phyloP scores from a whole-genome alignment of 2,329 filamentous ascomycete species.

The Lasiodiplodia sp. region DNA sequence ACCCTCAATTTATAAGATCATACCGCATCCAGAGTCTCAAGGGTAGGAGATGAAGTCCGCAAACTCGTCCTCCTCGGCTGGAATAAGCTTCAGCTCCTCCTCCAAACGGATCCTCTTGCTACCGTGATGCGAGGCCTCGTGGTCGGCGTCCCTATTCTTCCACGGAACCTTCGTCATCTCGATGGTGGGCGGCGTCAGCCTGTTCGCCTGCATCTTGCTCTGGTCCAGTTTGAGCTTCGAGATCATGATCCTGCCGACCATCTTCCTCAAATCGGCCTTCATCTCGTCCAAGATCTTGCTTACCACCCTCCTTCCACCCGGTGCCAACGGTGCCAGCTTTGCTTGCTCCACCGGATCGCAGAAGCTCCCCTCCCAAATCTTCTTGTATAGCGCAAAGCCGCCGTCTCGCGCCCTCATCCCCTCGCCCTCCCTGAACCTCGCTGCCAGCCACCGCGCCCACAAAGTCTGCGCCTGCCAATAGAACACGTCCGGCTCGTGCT shows the following conservation, averaged over 20 bases:
- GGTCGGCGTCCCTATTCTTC: neutral
- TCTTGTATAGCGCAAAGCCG: conserved; percentile 55
- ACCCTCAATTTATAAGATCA: neutral
- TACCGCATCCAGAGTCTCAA: neutral
- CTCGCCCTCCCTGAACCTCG: conserved; percentile 48
- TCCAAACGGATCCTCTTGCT: neutral
- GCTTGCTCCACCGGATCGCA: conserved; percentile 48
- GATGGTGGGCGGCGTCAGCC: conserved; percentile 13
- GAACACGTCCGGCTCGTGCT: conserved; percentile 58
- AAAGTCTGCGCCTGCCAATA: conserved; percentile 59
- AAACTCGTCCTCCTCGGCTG: conserved; percentile 16
- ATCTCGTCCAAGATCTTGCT: conserved; percentile 51
- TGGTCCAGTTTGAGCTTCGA: conserved; percentile 50
- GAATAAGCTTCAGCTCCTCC: neutral
- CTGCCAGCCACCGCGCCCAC: conserved; percentile 57
- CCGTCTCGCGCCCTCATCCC: conserved; percentile 52
- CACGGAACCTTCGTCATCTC: conserved; percentile 6
- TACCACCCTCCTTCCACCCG: conserved; percentile 52
- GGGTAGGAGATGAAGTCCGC: conserved; percentile 7
- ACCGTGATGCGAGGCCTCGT: neutral
- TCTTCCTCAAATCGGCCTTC: conserved; percentile 52
- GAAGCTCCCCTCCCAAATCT: conserved; percentile 53
- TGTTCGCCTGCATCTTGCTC: conserved; percentile 37
- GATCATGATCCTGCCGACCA: conserved; percentile 48
- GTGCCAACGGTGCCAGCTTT: conserved; percentile 51